Conservation (phyloP, 164 flowering plant genomes). For the Taxillus chinensis region DNA sequence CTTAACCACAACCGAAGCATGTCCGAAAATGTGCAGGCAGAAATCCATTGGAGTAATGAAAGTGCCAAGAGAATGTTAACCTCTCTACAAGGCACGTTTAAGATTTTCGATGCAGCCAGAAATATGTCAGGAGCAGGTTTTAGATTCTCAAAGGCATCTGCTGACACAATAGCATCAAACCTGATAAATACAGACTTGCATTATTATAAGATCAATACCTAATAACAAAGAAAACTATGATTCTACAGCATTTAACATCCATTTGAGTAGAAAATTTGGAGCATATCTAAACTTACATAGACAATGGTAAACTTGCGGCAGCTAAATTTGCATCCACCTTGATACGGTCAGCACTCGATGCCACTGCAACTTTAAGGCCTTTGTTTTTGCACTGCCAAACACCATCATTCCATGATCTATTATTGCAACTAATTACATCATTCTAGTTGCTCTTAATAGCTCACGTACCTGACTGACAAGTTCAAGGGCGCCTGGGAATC, state of each 20-base stretch:
- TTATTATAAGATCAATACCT: conserved; percentile 5
- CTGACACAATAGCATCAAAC: conserved; percentile 96
- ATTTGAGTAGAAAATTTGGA: not conserved
- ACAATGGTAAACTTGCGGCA: conserved; percentile 76
- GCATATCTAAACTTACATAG: conserved; percentile 45
- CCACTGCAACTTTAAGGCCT: conserved; percentile 97
- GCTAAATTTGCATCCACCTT: conserved; percentile 91
- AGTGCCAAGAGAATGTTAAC: conserved; percentile 16
- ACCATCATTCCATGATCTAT: conserved; percentile 6
- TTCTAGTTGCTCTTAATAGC: not conserved
- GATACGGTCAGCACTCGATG: conserved; percentile 96
- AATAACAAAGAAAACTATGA: not conserved
- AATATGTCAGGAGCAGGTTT: conserved; percentile 98
- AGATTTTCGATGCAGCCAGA: conserved; percentile 72
- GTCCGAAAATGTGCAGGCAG: no score
- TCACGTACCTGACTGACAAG: conserved; percentile 62
- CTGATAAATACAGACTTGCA: conserved; percentile 34
- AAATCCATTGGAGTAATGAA: no score
- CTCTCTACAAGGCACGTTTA: conserved; percentile 71
- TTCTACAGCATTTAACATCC: not conserved
- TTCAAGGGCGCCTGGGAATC: conserved; percentile 93
- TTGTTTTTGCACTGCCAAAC: conserved; percentile 64
- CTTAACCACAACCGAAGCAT: not conserved
- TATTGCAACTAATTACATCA: conserved; percentile 4
- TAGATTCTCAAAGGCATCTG: conserved; percentile 94